Conservation (phyloP, 495 filamentous ascomycete genomes). For the Cercophora samala region DNA sequence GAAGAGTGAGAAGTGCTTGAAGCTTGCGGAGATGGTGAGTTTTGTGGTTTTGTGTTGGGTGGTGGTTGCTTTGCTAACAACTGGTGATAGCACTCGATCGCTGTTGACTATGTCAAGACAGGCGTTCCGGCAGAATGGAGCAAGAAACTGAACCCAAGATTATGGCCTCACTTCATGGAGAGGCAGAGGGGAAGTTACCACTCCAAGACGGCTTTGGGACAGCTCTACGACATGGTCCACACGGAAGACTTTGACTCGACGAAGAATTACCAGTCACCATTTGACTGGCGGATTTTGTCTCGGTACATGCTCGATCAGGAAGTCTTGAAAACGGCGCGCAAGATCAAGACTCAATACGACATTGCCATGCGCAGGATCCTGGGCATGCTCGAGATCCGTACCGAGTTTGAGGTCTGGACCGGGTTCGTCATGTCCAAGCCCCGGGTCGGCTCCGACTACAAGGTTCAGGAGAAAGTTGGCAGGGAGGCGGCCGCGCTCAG, state of each 20-base stretch:
- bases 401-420: slow-evolving; percentile 90
- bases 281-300: slow-evolving; percentile 74
- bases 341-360: slow-evolving; percentile 77
- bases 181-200: slow-evolving; percentile 58
- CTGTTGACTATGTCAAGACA: slow-evolving; percentile 93
- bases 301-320: slow-evolving; percentile 54
- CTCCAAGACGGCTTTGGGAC: slow-evolving; percentile 72
- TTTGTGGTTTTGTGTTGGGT: neutral
- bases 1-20: slow-evolving; percentile 63
- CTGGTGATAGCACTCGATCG: slow-evolving; percentile 70
- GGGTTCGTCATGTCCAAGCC: slow-evolving; percentile 75
- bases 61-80: neutral
- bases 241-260: slow-evolving; percentile 57
- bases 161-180: slow-evolving; percentile 92
- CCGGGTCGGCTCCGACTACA: slow-evolving; percentile 67
- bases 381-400: slow-evolving; percentile 79
- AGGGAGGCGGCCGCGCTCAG: slow-evolving; percentile 59
- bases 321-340: slow-evolving; percentile 55
- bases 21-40: slow-evolving; percentile 54
- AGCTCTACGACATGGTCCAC: slow-evolving; percentile 69
- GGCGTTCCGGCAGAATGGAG: slow-evolving; percentile 69
- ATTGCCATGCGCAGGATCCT: slow-evolving; percentile 71
- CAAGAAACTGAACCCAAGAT: slow-evolving; percentile 52
- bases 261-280: slow-evolving; percentile 64
- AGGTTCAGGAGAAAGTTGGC: slow-evolving; percentile 78